phyloP scores from a whole-genome alignment of 257 asterid species.

The Ligustrum vulgare region DNA sequence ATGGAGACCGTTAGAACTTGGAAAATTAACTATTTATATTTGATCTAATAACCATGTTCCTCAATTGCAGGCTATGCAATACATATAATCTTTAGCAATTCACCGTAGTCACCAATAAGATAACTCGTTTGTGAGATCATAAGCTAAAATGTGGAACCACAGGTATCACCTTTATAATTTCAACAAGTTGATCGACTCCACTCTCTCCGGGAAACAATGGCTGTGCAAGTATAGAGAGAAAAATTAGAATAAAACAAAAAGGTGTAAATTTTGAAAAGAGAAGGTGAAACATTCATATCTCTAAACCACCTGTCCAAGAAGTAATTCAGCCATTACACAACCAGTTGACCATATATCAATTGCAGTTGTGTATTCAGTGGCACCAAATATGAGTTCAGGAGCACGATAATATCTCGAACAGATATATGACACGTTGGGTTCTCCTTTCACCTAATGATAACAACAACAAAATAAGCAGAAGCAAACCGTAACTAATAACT shows the following conservation, averaged over 20 bases:
- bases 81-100: slow-evolving; percentile 3
- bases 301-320: slow-evolving; percentile 77
- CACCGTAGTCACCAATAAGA: slow-evolving; percentile 14
- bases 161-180: slow-evolving; percentile 78
- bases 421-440: slow-evolving; percentile 92
- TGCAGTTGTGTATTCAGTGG: slow-evolving; percentile 96
- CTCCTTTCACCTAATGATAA: slow-evolving; percentile 83
- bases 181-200: slow-evolving; percentile 98
- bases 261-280: slow-evolving; percentile 17
- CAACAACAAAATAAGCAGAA: slow-evolving; percentile 34
- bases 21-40: neutral
- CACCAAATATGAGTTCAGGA: slow-evolving; percentile 98
- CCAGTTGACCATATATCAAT: slow-evolving; percentile 98
- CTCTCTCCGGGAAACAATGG: slow-evolving; percentile 99
- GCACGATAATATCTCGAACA: slow-evolving; percentile 99
- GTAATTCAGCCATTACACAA: slow-evolving; percentile 98
- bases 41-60: neutral
- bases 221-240: slow-evolving; percentile 44
- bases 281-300: slow-evolving; percentile 17
- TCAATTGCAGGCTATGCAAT: slow-evolving; percentile 10
- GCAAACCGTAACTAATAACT: slow-evolving; percentile 17
- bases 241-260: slow-evolving; percentile 25
- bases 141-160: slow-evolving; percentile 11
- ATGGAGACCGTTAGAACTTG: neutral
- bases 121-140: neutral